These are phyloP conservation scores for Aquilaria agallochum DNA, from an alignment of 441 rosid species.

Conservation along the genomic window DNA sequence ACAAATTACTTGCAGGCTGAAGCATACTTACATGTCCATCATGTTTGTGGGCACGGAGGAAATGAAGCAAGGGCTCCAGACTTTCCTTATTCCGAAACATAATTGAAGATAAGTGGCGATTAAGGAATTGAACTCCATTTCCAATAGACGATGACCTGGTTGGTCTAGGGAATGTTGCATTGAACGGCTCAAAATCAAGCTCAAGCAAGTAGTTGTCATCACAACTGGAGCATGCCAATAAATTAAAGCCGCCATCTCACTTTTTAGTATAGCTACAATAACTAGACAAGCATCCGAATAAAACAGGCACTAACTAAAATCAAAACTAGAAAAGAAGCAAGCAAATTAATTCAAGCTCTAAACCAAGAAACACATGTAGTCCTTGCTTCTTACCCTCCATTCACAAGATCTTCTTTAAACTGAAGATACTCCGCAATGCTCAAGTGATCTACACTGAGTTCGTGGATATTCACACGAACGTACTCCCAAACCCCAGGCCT, in stretches of 20 bases:
- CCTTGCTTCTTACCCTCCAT: slow-evolving; percentile 44
- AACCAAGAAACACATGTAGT: no score
- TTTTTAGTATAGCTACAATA: no score
- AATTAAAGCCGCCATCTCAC: no score
- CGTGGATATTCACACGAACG: slow-evolving; percentile 78
- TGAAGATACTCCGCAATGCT: slow-evolving; percentile 76
- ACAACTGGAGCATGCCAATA: no score
- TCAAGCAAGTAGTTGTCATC: slow-evolving; percentile 57
- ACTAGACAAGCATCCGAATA: slow-evolving; percentile 1
- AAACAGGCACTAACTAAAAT: background rate
- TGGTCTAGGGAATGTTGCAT: slow-evolving; percentile 81
- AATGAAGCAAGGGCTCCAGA: slow-evolving; percentile 81
- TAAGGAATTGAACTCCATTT: slow-evolving; percentile 95
- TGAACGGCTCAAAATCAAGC: slow-evolving; percentile 97
- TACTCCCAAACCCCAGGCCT: slow-evolving; percentile 98
- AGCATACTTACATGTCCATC: slow-evolving; percentile 73
- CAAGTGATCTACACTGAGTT: slow-evolving; percentile 83
- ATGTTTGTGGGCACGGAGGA: slow-evolving; percentile 75
- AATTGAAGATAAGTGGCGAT: slow-evolving; percentile 91
- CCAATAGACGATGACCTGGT: slow-evolving; percentile 90
- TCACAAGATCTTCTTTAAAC: slow-evolving; percentile 90
- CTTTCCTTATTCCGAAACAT: slow-evolving; percentile 92
- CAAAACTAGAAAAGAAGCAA: no score
- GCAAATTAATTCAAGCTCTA: no score
- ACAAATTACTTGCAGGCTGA: no score